Evolutionary conservation across 768 basidiomycete species (phyloP), one percentile per base, ranked within the genome.

Genomic region (Udeniomyces megalosporus): DNA sequence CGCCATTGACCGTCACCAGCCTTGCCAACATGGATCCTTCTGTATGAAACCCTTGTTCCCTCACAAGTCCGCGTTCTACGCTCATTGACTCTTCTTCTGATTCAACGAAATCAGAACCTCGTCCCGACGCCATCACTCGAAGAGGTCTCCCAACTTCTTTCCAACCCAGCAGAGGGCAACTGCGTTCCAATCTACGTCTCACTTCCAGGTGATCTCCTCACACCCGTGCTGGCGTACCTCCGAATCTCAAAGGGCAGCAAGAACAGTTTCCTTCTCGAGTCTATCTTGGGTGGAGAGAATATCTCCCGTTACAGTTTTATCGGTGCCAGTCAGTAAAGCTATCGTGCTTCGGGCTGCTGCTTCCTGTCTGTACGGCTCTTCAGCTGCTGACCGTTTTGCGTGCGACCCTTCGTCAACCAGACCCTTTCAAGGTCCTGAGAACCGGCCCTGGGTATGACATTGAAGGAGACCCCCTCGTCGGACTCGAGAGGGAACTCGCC

Each of bases 181-280:
- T 88, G 88, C 70, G 81, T 96, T 38, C 93, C 93, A 24, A 80
- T 99, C 67, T 97, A 82, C 74, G 81, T 93, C 58, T 84, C 92
- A 69, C 79, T 99, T 3, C 91, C 93, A 26, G 92, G 90, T 50
- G 95, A 99, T 72, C 82, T 97, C 66, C 80, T 97, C 66, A 99
- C 95, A 28, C 95, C 95, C 73, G 91, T 90, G 71, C 86, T 90
- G 76, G 92, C 95, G 7, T 99, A 96, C 74, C 82, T 99, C 52
- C 83, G 89, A 61, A 80, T 97, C 65, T 83, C 92, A 14, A 85
- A 91, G 69, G 70, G 69, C 4, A 67, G 67, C 0, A 87, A 85
- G 71, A 88, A 93, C 76, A 91, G 88, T 72, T 99, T 97, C 74
- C 76, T 99, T 51, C 80, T 99, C 47, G 95, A 99, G 74, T 91